These are phyloP conservation scores for Lumnitzera littorea DNA, from an alignment of 345 rosid species.

Conservation along the genomic window DNA sequence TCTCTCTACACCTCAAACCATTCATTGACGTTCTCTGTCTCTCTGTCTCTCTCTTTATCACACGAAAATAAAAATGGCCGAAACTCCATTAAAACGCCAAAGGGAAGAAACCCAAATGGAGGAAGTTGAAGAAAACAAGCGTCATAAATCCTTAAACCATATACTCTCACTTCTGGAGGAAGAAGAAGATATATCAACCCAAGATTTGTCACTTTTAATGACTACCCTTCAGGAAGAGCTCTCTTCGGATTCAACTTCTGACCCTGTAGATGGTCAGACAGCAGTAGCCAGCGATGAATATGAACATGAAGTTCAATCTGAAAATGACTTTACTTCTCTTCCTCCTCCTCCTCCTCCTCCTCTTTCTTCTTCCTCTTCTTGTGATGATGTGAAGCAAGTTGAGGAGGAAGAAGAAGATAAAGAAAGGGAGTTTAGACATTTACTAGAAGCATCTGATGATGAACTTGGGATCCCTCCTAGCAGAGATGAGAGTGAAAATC, in stretches of 20 bases:
- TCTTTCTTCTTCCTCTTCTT: slow-evolving; percentile 16
- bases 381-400: not conserved
- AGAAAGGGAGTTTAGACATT: slow-evolving; percentile 49
- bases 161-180: slow-evolving; percentile 32
- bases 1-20: not conserved
- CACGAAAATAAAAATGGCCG: slow-evolving; percentile 29
- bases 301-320: not conserved
- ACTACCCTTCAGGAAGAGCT: slow-evolving; percentile 45
- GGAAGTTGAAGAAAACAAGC: slow-evolving; percentile 29
- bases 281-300: slow-evolving; percentile 1
- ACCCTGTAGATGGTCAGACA: no score
- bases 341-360: slow-evolving; percentile 2
- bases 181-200: slow-evolving; percentile 36
- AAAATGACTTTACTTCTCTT: not conserved
- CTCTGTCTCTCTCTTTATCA: not conserved
- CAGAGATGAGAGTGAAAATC: slow-evolving; percentile 9
- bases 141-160: slow-evolving; percentile 40
- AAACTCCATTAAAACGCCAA: slow-evolving; percentile 37
- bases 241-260: not conserved
- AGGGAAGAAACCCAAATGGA: slow-evolving; percentile 41
- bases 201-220: slow-evolving; percentile 40
- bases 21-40: not conserved
- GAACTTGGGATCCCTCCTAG: slow-evolving; percentile 68
- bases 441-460: slow-evolving; percentile 70
- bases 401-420: slow-evolving; percentile 28